Evolutionary conservation across 2,329 filamentous ascomycete genomes (phyloP).

Genomic region (Fusarium sp.): DNA sequence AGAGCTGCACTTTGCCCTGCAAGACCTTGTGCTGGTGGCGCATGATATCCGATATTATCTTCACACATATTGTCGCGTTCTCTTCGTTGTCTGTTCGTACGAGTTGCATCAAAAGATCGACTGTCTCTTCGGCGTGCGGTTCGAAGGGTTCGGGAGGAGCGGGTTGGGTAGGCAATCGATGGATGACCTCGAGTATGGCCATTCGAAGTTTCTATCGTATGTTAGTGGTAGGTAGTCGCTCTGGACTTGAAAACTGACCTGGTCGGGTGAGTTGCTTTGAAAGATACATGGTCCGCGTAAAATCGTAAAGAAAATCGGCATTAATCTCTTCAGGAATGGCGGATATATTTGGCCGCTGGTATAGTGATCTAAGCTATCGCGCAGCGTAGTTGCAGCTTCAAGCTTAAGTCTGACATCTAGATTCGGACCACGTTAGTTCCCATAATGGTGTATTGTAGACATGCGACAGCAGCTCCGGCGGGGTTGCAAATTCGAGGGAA

Average conservation of each 20-base stretch:
- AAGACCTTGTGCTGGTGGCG: conserved; percentile 90
- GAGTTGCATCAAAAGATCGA: conserved; percentile 89
- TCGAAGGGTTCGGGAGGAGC: conserved; percentile 84
- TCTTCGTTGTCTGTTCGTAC: conserved; percentile 97
- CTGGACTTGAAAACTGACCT: conserved; percentile 66
- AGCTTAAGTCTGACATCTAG: conserved; percentile 85
- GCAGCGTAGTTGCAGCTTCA: conserved; percentile 85
- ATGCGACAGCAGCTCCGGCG: conserved; percentile 39
- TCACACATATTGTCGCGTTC: conserved; percentile 97
- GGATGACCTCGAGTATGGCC: conserved; percentile 92
- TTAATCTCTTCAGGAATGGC: conserved; percentile 85
- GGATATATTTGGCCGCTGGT: conserved; percentile 81
- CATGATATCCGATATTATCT: conserved; percentile 97
- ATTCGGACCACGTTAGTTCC: conserved; percentile 16
- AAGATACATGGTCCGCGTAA: conserved; percentile 90
- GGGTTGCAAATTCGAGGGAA: conserved; percentile 14
- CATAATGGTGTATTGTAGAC: background rate
- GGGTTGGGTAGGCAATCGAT: conserved; percentile 80
- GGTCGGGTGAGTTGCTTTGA: conserved; percentile 88
- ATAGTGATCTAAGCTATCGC: conserved; percentile 92
- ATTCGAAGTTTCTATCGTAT: conserved; percentile 81
- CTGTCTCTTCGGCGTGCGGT: conserved; percentile 86
- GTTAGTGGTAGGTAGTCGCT: conserved; percentile 32
- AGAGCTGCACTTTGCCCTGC: conserved; percentile 82
- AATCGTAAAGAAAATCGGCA: conserved; percentile 90